Evolutionary conservation across 306 rosid genomes (phyloP).

Genomic region (Rosa multiflora): DNA sequence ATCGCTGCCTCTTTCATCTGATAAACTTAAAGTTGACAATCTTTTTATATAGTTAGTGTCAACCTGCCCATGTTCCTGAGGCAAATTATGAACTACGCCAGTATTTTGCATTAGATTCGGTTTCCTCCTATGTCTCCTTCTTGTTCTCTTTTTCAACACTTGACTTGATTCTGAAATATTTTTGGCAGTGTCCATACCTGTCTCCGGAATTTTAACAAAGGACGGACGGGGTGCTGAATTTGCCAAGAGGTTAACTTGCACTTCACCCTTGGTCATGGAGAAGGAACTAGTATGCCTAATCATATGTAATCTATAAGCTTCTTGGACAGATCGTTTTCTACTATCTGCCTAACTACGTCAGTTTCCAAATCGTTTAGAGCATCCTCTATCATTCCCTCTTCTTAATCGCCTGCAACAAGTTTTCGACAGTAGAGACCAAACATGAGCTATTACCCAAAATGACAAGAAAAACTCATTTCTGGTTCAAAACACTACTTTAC

Average conservation of each 20-base stretch:
- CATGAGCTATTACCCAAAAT: conserved; percentile 8
- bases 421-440: conserved; percentile 1
- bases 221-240: conserved; percentile 22
- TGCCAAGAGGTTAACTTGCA: conserved; percentile 17
- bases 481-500: not conserved
- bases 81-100: conserved; percentile 20
- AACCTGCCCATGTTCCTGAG: conserved; percentile 22
- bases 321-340: conserved; percentile 13
- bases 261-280: conserved; percentile 25
- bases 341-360: not conserved
- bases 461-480: not conserved
- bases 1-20: conserved; percentile 19
- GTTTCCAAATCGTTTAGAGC: conserved; percentile 11
- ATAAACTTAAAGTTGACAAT: conserved; percentile 20
- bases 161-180: conserved; percentile 10
- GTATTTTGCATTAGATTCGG: conserved; percentile 10
- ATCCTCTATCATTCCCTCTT: conserved; percentile 27
- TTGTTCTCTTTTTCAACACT: conserved; percentile 22
- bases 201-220: conserved; percentile 14
- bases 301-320: conserved; percentile 9
- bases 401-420: conserved; percentile 26
- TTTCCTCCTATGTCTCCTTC: conserved; percentile 23
- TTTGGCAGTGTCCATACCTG: conserved; percentile 16
- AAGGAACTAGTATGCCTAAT: conserved; percentile 21
- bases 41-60: conserved; percentile 19